Evolutionary conservation across 2,329 filamentous ascomycete genomes (phyloP), one percentile per base, ranked within the genome.

Genomic region (Phaeosphaeriaceae sp.): DNA sequence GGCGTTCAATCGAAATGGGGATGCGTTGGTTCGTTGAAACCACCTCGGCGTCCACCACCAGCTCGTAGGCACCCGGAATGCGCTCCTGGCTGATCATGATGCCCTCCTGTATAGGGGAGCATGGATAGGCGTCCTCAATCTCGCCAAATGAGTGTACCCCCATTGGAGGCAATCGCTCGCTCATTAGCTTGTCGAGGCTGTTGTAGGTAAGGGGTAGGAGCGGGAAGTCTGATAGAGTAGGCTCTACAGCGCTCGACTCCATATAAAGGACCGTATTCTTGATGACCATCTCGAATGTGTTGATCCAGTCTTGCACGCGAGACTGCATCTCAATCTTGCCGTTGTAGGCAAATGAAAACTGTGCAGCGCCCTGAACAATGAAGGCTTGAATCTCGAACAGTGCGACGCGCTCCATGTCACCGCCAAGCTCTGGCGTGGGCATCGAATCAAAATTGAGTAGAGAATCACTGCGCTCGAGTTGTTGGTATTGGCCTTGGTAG

Each of bases 381-480:
- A 43, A 30, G 1, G 46, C 56, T 3, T 51, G 50, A 20, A 66
- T 56, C 18, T 64, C 60, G 11, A 66, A 44, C 8, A 63, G 48
- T 5, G 58, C 60, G 13, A 59, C 50, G 11, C 55, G 43, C 4
- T 42, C 41, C 8, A 47, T 34, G 23, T 57, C 41, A 9, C 32
- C 41, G 6, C 50, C 47, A 15, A 58, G 34, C 21, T 54, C 54
- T 15, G 23, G 23, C 11, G 23, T 26, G 5, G 23, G 23, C 6
- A 26, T 26, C 2, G 23, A 26, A 7, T 46, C 33, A 11, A 26
- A 26, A 18, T 50, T 46, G n/a, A 85, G 72, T 2, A 85, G 66
- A 0, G 77, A 75, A 34, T 80, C 77, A 5, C 74, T 69, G n/a
- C 50, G 37, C 46, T 81, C 77, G 0, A 82, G 61, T 21, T 79